phyloP scores from a whole-genome alignment of 2,329 filamentous ascomycete genomes.

The Monascus ruber region DNA sequence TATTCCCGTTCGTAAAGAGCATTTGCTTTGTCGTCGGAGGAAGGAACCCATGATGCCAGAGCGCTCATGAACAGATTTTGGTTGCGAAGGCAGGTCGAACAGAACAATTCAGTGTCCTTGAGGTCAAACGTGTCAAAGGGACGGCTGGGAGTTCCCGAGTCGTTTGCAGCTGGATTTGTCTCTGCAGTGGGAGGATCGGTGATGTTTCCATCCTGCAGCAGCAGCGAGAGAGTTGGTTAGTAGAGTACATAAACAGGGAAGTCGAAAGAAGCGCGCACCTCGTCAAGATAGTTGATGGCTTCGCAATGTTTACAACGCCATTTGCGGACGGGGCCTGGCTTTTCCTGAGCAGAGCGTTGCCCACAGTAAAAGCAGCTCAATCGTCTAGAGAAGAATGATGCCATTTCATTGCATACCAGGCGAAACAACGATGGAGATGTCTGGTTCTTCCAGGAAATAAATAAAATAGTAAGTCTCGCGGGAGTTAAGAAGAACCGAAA shows the following conservation, averaged over 20 bases:
- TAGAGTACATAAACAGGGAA: constrained; percentile 4
- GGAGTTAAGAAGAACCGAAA: constrained; percentile 13
- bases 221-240: constrained; percentile 8
- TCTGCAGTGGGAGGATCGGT: constrained; percentile 66
- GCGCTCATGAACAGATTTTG: constrained; percentile 68
- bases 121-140: constrained; percentile 19
- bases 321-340: constrained; percentile 47
- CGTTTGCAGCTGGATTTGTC: constrained; percentile 30
- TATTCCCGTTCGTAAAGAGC: constrained; percentile 55
- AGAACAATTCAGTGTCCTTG: constrained; percentile 44
- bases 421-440: too few relatives aligned
- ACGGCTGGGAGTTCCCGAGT: constrained; percentile 37
- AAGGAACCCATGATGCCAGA: constrained; percentile 68
- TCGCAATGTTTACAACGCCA: constrained; percentile 73
- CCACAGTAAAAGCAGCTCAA: constrained; percentile 79
- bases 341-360: constrained; percentile 49
- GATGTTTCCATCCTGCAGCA: constrained; percentile 65
- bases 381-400: constrained; percentile 30
- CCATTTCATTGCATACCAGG: constrained; percentile 22
- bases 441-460: too few relatives aligned
- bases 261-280: constrained; percentile 44
- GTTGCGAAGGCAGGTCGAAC: constrained; percentile 74
- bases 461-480: neutral
- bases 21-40: constrained; percentile 56
- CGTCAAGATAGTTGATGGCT: constrained; percentile 78